Base-by-base conservation (phyloP, 257 asterid species). In the Salvia miltiorrhiza region DNA sequence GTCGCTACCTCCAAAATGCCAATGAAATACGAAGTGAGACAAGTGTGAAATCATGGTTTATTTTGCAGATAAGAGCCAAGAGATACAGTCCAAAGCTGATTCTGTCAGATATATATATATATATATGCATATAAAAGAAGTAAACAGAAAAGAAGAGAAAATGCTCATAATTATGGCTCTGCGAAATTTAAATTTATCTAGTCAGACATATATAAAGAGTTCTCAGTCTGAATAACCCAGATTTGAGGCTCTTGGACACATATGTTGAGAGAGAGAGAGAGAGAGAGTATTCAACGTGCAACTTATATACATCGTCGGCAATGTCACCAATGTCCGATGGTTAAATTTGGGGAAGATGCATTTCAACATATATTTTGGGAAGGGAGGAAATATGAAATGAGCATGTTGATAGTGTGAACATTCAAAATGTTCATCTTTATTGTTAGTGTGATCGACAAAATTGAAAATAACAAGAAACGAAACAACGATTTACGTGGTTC, bases 61-160 rank as follows among this genome's bases (percentile, higher is more conserved):
- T 14, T 13, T 21, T 14, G 32, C 13, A 39, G 19, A 23, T 5
- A 67, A 13, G 28, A 40, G 24, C 11, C 12, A 37, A 40, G 32
- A n/a, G 65, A 39, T 19, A 39, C 62, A 52, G 11, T 52, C 17
- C 30, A 37, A 12, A 68, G 56, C 45, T 54, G 73, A 8, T 23
- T 9, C 16, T 67, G 73, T 68, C 73, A 24, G 65, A 40, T 40
- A 0, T 52, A 35, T 35, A 64, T 26, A n/a, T n/a, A n/a, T n/a
- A n/a, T n/a, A n/a, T n/a, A n/a, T n/a, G n/a, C n/a, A n/a, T n/a
- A 24, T 33, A 37, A 19, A 33, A 6, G 45, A 43, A 32, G 19
- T 9, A 49, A 17, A 49, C 23, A 6, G 0, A 48, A 50, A 24
- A 35, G 16, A 33, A 50, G 7, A 50, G 35, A 49, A 14, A 66